Evolutionary conservation across 2,329 filamentous ascomycete genomes (phyloP), one percentile per base, ranked within the genome.

Genomic region (Clathrospora elynae): DNA sequence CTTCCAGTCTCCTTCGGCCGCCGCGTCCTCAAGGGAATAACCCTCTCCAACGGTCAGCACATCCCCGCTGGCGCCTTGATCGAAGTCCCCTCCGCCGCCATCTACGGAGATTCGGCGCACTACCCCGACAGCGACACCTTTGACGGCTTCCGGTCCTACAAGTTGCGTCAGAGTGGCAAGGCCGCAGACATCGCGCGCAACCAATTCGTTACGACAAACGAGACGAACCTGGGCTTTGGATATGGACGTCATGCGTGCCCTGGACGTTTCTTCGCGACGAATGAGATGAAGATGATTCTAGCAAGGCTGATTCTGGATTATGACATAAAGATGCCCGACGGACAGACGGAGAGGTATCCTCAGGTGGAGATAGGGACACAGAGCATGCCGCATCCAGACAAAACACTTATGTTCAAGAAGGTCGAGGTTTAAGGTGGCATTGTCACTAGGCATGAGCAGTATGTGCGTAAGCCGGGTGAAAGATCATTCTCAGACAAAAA

Each of bases 1-100:
- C 16, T 10, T 12, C 7, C 24, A 61, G 58, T 68, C 1, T 73
- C 77, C 2, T 81, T 81, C 61, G 59, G 62, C 16, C 77, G 79
- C 45, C 78, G 76, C 49, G 77, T 79, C 7, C 64, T 78, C 23
- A 72, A 75, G 51, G 69, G 75, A 3, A 72, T 82, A 53, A 73
- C 73, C 2, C 75, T 82, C 2, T 80, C 78, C 30, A 78, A 79
- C 57, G 80, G 80, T 11, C 76, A 80, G 33, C 70, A 73, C 43
- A 59, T 73, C 5, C 71, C 71, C 0, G 46, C 62, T 1, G 71
- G 71, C 23, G 57, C 59, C 16, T 37, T 53, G 6, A 50, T 73
- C 29, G 68, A 71, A 50, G 51, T 57, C 3, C 60, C 66, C 24
- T 45, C 59, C 0, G 39, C 54, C 10, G 64, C 62, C 29, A 40